phyloP scores from a whole-genome alignment of 2,329 filamentous ascomycete genomes.

The Fusarium floridanum region DNA sequence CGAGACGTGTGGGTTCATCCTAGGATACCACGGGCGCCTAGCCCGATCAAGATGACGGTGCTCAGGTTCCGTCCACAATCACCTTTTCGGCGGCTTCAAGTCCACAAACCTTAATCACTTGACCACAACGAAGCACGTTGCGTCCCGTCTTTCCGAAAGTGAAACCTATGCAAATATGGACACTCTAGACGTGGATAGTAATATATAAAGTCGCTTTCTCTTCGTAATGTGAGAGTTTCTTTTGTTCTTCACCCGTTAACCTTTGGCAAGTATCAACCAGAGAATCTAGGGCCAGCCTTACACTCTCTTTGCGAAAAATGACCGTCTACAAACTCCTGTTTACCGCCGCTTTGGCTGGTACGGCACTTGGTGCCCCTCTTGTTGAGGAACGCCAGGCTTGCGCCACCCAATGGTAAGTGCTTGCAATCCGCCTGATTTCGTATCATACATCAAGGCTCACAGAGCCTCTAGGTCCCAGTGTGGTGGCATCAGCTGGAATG shows the following conservation, averaged over 20 bases:
- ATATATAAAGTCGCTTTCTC: not conserved
- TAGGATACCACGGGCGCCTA: not conserved
- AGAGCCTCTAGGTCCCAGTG: slow-evolving; percentile 54
- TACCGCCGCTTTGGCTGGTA: slow-evolving; percentile 34
- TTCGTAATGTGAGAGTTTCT: not conserved
- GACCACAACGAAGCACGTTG: not conserved
- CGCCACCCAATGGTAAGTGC: slow-evolving; percentile 33
- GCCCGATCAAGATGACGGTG: not conserved
- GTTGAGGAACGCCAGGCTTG: slow-evolving; percentile 51
- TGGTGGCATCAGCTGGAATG: slow-evolving; percentile 59
- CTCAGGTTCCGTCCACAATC: not conserved
- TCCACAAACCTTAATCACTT: not conserved
- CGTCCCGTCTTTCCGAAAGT: not conserved
- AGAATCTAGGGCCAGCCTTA: not conserved
- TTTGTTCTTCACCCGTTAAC: not conserved
- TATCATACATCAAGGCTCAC: not conserved
- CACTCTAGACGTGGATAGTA: not conserved
- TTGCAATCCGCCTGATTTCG: fast-evolving
- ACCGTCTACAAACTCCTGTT: slow-evolving; percentile 30
- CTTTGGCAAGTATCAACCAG: not conserved
- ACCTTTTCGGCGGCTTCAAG: not conserved
- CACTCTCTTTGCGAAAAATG: slow-evolving; percentile 22
- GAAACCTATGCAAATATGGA: not conserved
- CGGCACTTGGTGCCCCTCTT: slow-evolving; percentile 55
- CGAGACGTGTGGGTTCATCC: not conserved